Evolutionary conservation across 1,284 basidiomycete species (phyloP), one percentile per base, ranked within the genome.

Genomic region (Puccinia hordei): DNA sequence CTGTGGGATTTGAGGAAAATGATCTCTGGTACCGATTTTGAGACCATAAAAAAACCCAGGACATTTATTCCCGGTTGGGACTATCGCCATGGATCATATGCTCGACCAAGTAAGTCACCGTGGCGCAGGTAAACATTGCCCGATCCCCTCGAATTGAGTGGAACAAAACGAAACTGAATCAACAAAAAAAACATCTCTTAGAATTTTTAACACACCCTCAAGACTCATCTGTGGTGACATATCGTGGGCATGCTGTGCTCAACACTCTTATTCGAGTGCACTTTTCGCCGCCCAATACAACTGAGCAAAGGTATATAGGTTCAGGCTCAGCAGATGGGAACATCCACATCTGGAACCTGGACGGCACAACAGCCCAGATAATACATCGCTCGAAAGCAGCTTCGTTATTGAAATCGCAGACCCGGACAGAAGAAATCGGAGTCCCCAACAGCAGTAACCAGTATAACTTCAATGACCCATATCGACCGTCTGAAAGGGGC

Each of bases 1-100:
- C 87, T 99, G 41, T 99, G 96, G 93, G 96, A 99, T 86, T 87
- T 99, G 72, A 91, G 96, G 55, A 94, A 92, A 87, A 97, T 99
- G 95, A 89, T 91, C 55, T 90, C 88, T 77, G 91, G 89, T 83
- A 85, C 87, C 13, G 91, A 94, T 46, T 92, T 91, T 82, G 90
- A 92, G 73, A 83, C 84, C 13, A 75, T 63, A 35, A 33, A 59
- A 30, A 75, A 75, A 75, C 59, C 86, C 15, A 83, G 86, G 80
- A 94, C 91, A 85, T 91, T 92, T 6, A 87, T 90, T 81, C 84
- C 84, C 0, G 86, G 88, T 77, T 98, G 90, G 84, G 95, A 98
- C 85, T 98, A 96, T 86, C 88, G 92, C 89, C 91, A 84, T 82
- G 83, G 55, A 0, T 71, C 74, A n/a, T 83, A 83, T 63, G 49